A percentile compares a stretch with the other conserved stretches of the same genome.
These are phyloP conservation scores for Amaranthus hypochondriacus DNA, from an alignment of 148 eudicot genomes.

Conservation along the genomic window DNA sequence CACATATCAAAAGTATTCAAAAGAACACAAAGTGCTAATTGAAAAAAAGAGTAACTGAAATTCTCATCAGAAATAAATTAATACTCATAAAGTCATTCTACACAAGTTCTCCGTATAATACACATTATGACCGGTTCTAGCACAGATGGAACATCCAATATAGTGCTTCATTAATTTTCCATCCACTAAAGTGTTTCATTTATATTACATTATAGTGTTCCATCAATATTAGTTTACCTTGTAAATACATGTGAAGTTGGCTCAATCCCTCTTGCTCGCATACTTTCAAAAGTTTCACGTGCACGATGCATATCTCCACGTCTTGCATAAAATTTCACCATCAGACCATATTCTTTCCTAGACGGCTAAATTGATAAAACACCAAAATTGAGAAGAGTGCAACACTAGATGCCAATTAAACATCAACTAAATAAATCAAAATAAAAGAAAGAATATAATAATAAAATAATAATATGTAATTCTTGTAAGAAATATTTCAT, in stretches of 20 bases:
- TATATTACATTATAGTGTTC: too few relatives aligned
- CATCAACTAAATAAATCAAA: too few relatives aligned
- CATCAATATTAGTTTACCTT: conserved; percentile 38
- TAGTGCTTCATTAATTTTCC: too few relatives aligned
- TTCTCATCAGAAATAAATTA: not conserved
- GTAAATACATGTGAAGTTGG: conserved; percentile 84
- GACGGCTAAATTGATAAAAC: conserved; percentile 62
- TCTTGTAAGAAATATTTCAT: too few relatives aligned
- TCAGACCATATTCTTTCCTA: conserved; percentile 87
- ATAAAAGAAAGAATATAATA: too few relatives aligned
- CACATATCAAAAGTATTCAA: not conserved
- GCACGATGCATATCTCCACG: conserved; percentile 98
- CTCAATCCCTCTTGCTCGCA: conserved; percentile 97
- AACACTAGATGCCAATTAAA: not conserved
- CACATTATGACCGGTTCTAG: not conserved
- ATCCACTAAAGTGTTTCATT: too few relatives aligned
- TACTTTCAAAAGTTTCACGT: conserved; percentile 85
- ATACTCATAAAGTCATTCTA: too few relatives aligned
- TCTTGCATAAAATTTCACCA: conserved; percentile 88
- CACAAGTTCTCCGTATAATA: not conserved
- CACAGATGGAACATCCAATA: not conserved
- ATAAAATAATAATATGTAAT: too few relatives aligned
- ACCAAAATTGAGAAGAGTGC: not conserved
- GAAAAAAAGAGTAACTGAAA: not conserved
- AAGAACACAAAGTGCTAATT: not conserved